These are phyloP conservation scores for Umbelopsis ramanniana DNA, from an alignment of 192 early-diverging fungal species.

Conservation along the genomic window DNA sequence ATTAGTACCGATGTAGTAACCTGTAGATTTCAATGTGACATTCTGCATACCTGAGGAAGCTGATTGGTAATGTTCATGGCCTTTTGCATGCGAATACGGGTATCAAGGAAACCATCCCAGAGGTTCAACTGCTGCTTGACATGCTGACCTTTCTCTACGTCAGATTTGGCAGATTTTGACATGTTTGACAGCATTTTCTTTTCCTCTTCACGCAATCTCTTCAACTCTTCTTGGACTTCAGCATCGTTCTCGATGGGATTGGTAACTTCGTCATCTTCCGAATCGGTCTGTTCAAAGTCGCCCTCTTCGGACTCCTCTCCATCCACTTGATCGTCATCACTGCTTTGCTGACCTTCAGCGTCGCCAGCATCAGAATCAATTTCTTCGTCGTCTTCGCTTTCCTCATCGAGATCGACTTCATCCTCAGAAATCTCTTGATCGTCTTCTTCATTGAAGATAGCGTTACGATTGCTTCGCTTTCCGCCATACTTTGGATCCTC, in stretches of 20 bases:
- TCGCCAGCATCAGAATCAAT: slow-evolving; percentile 49
- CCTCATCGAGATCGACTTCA: slow-evolving; percentile 40
- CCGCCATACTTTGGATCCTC: slow-evolving; percentile 78
- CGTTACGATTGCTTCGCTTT: slow-evolving; percentile 67
- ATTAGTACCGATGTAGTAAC: no score
- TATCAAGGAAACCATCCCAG: slow-evolving; percentile 85
- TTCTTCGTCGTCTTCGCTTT: slow-evolving; percentile 33
- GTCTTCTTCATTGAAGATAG: slow-evolving; percentile 56
- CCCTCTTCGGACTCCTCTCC: slow-evolving; percentile 35
- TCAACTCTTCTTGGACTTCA: slow-evolving; percentile 63
- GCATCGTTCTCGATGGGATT: slow-evolving; percentile 30
- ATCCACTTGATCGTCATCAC: slow-evolving; percentile 35
- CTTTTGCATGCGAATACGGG: slow-evolving; percentile 88
- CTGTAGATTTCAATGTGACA: no score
- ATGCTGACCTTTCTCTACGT: slow-evolving; percentile 91
- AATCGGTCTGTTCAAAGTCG: slow-evolving; percentile 36
- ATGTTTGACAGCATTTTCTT: slow-evolving; percentile 80
- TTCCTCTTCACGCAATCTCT: slow-evolving; percentile 81
- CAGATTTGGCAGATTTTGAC: slow-evolving; percentile 72
- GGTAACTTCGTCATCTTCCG: slow-evolving; percentile 41
- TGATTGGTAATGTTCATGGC: slow-evolving; percentile 74
- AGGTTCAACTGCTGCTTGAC: slow-evolving; percentile 86
- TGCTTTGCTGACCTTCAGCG: slow-evolving; percentile 31
- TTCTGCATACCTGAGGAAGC: slow-evolving; percentile 65
- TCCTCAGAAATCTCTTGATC: slow-evolving; percentile 37